Evolutionary conservation across 768 basidiomycete species (phyloP).

Genomic region (Coprinopsis strossmayeri): DNA sequence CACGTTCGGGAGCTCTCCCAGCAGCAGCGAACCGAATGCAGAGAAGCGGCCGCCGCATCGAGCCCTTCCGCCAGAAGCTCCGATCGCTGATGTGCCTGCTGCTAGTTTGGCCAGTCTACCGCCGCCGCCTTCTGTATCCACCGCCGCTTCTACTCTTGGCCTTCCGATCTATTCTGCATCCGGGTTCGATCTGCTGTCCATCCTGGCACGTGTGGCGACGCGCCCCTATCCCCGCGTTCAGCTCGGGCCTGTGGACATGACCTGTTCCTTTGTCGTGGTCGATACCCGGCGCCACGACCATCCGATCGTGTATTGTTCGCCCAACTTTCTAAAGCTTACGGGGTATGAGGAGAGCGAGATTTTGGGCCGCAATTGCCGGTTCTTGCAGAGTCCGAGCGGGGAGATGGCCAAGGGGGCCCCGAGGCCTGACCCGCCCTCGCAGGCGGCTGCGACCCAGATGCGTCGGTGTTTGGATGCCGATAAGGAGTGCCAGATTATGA

Average conservation of each 20-base stretch:
- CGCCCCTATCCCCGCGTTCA: conserved; percentile 68
- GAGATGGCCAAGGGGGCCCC: conserved; percentile 27
- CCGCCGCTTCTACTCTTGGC: conserved; percentile 26
- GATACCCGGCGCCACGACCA: conserved; percentile 77
- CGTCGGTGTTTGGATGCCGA: conserved; percentile 58
- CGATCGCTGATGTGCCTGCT: no score
- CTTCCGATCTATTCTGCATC: conserved; percentile 79
- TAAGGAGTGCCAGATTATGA: conserved; percentile 83
- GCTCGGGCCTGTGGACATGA: conserved; percentile 89
- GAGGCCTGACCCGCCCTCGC: conserved; percentile 49
- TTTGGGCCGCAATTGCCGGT: conserved; percentile 86
- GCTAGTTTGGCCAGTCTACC: not conserved
- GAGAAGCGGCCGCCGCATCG: no score
- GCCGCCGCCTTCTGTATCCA: not conserved
- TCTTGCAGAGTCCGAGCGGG: conserved; percentile 74
- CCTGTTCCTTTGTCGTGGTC: conserved; percentile 87
- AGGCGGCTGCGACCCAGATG: conserved; percentile 56
- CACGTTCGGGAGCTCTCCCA: no score
- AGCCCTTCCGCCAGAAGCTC: no score
- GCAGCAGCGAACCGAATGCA: no score
- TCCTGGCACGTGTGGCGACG: conserved; percentile 71
- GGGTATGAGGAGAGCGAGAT: conserved; percentile 73
- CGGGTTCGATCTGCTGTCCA: conserved; percentile 84
- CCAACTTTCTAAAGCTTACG: conserved; percentile 72
- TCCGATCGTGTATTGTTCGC: conserved; percentile 89